These are phyloP conservation scores for Irineochytrium annulatum DNA, from an alignment of 192 early-diverging fungal species.

Conservation along the genomic window DNA sequence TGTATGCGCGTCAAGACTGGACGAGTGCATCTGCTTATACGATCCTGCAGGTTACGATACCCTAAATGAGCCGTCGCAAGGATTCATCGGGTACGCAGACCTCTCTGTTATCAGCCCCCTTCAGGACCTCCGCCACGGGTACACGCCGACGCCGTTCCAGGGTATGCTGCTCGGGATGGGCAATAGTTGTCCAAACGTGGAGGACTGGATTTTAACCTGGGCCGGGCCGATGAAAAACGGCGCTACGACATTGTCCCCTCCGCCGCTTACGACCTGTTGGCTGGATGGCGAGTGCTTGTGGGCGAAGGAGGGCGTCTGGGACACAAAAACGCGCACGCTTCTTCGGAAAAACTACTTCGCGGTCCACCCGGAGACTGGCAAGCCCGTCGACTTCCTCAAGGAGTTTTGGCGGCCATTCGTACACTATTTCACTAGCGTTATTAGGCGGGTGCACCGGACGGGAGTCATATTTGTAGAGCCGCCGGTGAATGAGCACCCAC, in stretches of 20 bases:
- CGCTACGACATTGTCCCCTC: constrained; percentile 40
- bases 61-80: constrained; percentile 60
- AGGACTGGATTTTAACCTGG: constrained; percentile 64
- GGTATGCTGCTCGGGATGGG: constrained; percentile 66
- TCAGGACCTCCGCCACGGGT: constrained; percentile 55
- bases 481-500: constrained; percentile 57
- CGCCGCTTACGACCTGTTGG: constrained; percentile 32
- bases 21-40: no score
- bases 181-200: constrained; percentile 43
- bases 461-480: constrained; percentile 73
- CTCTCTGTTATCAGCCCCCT: constrained; percentile 44
- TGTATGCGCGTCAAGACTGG: no score
- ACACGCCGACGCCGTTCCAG: constrained; percentile 66
- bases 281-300: constrained; percentile 63
- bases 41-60: constrained; percentile 78
- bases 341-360: constrained; percentile 64
- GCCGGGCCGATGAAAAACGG: constrained; percentile 54
- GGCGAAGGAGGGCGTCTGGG: constrained; percentile 71
- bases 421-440: constrained; percentile 52
- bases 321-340: constrained; percentile 10
- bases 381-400: constrained; percentile 53
- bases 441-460: constrained; percentile 49
- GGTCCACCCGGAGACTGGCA: constrained; percentile 54
- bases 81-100: constrained; percentile 56
- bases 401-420: constrained; percentile 73